Evolutionary conservation across 148 eudicot genomes (phyloP).

Genomic region (Suaeda aralocaspica): DNA sequence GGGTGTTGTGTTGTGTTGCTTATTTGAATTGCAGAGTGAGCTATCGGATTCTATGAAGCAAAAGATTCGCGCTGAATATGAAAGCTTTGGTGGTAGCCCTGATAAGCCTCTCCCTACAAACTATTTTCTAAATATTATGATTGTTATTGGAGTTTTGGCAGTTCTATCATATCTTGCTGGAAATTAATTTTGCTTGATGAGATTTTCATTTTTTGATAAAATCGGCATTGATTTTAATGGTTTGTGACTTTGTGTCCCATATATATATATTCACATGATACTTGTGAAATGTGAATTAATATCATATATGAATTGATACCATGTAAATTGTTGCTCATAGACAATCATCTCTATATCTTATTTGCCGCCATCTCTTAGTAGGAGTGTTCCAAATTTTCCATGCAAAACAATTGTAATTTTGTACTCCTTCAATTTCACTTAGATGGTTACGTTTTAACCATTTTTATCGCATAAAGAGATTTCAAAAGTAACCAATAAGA

Average conservation of each 20-base stretch:
- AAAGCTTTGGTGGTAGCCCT: constrained; percentile 88
- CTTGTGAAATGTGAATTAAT: neutral
- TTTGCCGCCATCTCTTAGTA: no score
- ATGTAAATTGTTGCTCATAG: no score
- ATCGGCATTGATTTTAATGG: neutral
- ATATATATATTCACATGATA: neutral
- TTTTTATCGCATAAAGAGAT: no score
- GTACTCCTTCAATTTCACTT: no score
- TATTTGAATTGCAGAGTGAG: constrained; percentile 80
- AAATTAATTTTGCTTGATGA: constrained; percentile 33
- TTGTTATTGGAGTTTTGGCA: constrained; percentile 79
- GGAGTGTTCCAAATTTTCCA: no score
- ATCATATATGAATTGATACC: no score
- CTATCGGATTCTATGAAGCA: constrained; percentile 80
- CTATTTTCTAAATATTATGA: constrained; percentile 89
- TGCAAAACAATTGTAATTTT: no score
- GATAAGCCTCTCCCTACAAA: constrained; percentile 87
- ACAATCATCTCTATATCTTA: no score
- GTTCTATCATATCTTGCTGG: constrained; percentile 62
- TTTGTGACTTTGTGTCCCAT: neutral
- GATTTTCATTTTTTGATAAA: neutral
- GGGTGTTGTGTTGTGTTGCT: constrained; percentile 44
- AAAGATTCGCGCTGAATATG: constrained; percentile 84
- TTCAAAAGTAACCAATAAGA: no score
- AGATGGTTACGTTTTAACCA: no score